Evolutionary conservation across 768 basidiomycete species (phyloP).

Genomic region (Boletus tomentosulus): DNA sequence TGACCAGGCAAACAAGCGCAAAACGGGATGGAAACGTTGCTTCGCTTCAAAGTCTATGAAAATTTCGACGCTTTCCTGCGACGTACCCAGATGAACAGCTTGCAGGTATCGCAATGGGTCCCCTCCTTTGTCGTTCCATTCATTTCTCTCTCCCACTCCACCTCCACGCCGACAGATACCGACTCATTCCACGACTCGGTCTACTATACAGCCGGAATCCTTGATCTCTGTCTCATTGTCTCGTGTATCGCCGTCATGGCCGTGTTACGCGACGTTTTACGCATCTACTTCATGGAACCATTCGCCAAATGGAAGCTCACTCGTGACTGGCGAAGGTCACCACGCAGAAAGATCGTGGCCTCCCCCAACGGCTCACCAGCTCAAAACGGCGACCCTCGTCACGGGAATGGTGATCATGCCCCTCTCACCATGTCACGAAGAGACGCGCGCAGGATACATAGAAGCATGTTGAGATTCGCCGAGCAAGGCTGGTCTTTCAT

Average conservation of each 20-base stretch:
- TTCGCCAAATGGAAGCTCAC: slow-evolving; percentile 75
- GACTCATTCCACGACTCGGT: slow-evolving; percentile 70
- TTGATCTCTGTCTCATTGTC: slow-evolving; percentile 76
- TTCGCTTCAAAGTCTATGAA: slow-evolving; percentile 28
- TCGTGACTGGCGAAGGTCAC: slow-evolving; percentile 40
- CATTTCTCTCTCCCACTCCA: slow-evolving; percentile 69
- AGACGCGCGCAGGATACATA: slow-evolving; percentile 59
- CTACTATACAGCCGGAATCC: slow-evolving; percentile 70
- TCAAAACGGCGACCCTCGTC: slow-evolving; percentile 30
- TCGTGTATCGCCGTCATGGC: slow-evolving; percentile 86
- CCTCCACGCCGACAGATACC: slow-evolving; percentile 46
- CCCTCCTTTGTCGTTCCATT: slow-evolving; percentile 60
- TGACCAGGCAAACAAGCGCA: slow-evolving; percentile 31
- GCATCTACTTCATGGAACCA: slow-evolving; percentile 73
- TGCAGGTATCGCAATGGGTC: slow-evolving; percentile 39
- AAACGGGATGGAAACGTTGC: slow-evolving; percentile 19
- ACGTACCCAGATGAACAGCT: slow-evolving; percentile 35
- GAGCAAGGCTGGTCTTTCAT: slow-evolving; percentile 92
- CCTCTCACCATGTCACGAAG: slow-evolving; percentile 30
- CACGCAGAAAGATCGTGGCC: slow-evolving; percentile 14
- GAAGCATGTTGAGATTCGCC: slow-evolving; percentile 81
- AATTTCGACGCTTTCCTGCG: slow-evolving; percentile 31
- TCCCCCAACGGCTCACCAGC: slow-evolving; percentile 18
- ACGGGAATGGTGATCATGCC: slow-evolving; percentile 20
- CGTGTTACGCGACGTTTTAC: slow-evolving; percentile 72